A percentile compares a stretch with the other conserved stretches of the same genome.
Conservation (phyloP, 2,329 filamentous ascomycete genomes). For the Fusarium xylarioides region DNA sequence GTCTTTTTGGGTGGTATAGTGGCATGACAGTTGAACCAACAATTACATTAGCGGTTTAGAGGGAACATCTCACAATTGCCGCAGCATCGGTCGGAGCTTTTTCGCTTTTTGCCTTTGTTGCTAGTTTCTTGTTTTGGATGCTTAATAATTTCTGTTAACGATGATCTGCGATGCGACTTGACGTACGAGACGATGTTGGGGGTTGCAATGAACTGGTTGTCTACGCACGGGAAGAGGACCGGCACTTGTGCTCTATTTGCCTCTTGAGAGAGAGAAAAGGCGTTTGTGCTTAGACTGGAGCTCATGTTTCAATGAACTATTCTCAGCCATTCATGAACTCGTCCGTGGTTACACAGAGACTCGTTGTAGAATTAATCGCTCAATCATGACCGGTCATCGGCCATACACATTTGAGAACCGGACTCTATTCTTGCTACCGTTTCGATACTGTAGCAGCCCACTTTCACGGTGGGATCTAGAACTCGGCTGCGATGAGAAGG, state of each 20-base stretch:
- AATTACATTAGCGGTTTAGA: neutral
- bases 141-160: neutral
- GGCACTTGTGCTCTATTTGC: slow-evolving; percentile 15
- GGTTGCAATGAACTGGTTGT: neutral
- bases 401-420: slow-evolving; percentile 21
- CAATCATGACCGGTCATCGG: slow-evolving; percentile 17
- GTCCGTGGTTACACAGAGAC: slow-evolving; percentile 5
- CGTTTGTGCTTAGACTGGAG: slow-evolving; percentile 8
- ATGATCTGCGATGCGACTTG: slow-evolving; percentile 34
- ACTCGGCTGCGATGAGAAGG: slow-evolving; percentile 30
- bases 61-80: slow-evolving; percentile 11
- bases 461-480: slow-evolving; percentile 31
- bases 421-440: slow-evolving; percentile 3
- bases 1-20: slow-evolving; percentile 18
- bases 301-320: neutral
- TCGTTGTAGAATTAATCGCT: slow-evolving; percentile 32
- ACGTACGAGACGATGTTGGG: slow-evolving; percentile 28
- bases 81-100: slow-evolving; percentile 14
- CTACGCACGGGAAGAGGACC: slow-evolving; percentile 7
- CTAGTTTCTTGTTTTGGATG: slow-evolving; percentile 9
- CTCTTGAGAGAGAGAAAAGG: neutral
- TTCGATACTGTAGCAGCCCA: slow-evolving; percentile 19
- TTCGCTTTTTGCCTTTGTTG: neutral
- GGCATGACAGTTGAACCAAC: slow-evolving; percentile 17
- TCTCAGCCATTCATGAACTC: slow-evolving; percentile 8